These are phyloP conservation scores for Diaporthe ilicicola DNA, from an alignment of 2,329 filamentous ascomycete species.

Conservation along the genomic window DNA sequence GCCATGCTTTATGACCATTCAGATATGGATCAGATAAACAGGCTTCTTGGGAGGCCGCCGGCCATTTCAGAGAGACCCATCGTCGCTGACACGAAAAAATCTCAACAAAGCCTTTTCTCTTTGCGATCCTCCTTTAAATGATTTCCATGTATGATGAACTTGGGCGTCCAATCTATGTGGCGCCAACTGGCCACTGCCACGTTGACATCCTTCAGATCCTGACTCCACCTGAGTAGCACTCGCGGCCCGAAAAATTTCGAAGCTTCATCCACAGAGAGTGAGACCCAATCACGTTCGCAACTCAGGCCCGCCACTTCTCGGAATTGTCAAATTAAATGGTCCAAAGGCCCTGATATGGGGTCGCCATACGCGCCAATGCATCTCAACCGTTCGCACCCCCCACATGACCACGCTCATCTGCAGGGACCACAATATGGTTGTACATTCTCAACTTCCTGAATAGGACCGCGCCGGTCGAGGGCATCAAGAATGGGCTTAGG, in stretches of 20 bases:
- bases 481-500: background rate
- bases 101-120: background rate
- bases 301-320: background rate
- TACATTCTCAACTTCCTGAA: background rate
- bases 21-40: slow-evolving; percentile 6
- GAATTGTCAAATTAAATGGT: slow-evolving; percentile 23
- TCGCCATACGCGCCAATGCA: slow-evolving; percentile 16
- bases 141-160: slow-evolving; percentile 5
- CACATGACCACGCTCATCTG: slow-evolving; percentile 13
- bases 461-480: background rate
- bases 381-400: background rate
- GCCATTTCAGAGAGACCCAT: slow-evolving; percentile 19
- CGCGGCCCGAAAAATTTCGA: slow-evolving; percentile 1
- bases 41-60: slow-evolving; percentile 18
- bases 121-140: slow-evolving; percentile 23
- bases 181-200: slow-evolving; percentile 11
- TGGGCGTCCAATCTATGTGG: slow-evolving; percentile 9
- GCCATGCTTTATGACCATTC: slow-evolving; percentile 10
- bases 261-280: slow-evolving; percentile 8
- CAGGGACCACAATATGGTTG: slow-evolving; percentile 11
- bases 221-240: slow-evolving; percentile 3
- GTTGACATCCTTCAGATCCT: slow-evolving; percentile 17
- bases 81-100: background rate
- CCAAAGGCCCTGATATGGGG: background rate
- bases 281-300: slow-evolving; percentile 8